phyloP scores from a whole-genome alignment of 768 basidiomycete genomes.

The Tephrocybe sp. region DNA sequence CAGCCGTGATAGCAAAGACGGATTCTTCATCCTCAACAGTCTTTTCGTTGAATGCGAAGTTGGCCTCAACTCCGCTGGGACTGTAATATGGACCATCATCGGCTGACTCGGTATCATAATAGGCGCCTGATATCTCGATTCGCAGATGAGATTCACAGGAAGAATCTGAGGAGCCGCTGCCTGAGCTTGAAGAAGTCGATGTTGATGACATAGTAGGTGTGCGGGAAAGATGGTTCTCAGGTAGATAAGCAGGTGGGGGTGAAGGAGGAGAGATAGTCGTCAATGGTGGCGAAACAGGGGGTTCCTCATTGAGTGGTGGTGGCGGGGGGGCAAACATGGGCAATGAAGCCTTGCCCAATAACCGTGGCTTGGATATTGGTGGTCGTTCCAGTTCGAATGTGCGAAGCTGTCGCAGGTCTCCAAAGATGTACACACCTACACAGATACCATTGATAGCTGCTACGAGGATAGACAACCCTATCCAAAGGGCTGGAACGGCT shows the following conservation, averaged over 20 bases:
- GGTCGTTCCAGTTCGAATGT: conserved; percentile 77
- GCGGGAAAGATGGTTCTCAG: conserved; percentile 19
- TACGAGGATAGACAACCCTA: conserved; percentile 60
- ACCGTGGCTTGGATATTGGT: conserved; percentile 50
- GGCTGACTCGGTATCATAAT: conserved; percentile 36
- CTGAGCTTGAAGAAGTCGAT: conserved; percentile 22
- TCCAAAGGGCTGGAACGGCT: conserved; percentile 67
- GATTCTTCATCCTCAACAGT: conserved; percentile 3
- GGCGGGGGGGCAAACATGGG: conserved; percentile 18
- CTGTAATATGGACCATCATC: conserved; percentile 29
- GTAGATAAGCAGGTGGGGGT: conserved; percentile 26
- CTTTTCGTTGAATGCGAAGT: conserved; percentile 17
- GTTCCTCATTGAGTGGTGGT: conserved; percentile 17
- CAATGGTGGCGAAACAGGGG: conserved; percentile 15
- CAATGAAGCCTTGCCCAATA: conserved; percentile 26
- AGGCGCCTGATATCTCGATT: conserved; percentile 41
- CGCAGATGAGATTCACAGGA: conserved; percentile 18
- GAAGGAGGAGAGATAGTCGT: conserved; percentile 20
- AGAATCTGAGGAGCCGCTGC: conserved; percentile 19
- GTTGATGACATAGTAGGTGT: conserved; percentile 14
- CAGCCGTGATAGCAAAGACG: conserved; percentile 37
- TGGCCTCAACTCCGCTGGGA: conserved; percentile 20
- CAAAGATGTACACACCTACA: conserved; percentile 75
- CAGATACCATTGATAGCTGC: conserved; percentile 72
- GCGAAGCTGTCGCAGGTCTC: conserved; percentile 74